Conservation (phyloP, 805 yeast species). For the Candida ascalaphidarum region DNA sequence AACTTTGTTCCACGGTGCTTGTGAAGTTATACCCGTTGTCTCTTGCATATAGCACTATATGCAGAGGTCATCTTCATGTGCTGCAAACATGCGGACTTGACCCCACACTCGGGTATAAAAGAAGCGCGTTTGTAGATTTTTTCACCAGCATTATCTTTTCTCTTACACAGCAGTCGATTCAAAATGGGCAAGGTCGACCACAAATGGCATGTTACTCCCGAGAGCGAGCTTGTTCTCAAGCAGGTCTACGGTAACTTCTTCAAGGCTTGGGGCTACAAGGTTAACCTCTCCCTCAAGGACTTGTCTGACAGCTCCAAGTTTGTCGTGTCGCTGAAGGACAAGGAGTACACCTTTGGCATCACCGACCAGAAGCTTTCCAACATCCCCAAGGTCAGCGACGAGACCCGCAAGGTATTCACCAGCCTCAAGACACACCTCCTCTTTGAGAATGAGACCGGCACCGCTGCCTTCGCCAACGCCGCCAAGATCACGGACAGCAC, state of each 20-base stretch:
- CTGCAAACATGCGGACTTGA: too few relatives aligned
- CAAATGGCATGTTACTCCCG: too few relatives aligned
- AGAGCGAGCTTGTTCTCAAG: slow-evolving; percentile 57
- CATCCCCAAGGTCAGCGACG: slow-evolving; percentile 3
- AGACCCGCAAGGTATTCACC: too few relatives aligned
- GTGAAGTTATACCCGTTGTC: too few relatives aligned
- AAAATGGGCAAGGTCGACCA: too few relatives aligned
- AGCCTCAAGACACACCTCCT: slow-evolving; percentile 5
- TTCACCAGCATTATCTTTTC: too few relatives aligned
- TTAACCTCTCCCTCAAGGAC: slow-evolving; percentile 5
- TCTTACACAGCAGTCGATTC: too few relatives aligned
- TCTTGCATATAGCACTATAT: too few relatives aligned
- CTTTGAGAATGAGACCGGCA: slow-evolving; percentile 4
- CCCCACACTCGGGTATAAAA: too few relatives aligned
- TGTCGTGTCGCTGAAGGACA: slow-evolving; percentile 5
- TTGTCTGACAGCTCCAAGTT: slow-evolving; percentile 4
- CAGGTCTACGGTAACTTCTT: slow-evolving; percentile 64
- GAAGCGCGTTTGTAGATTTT: too few relatives aligned
- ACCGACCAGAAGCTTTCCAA: slow-evolving; percentile 5
- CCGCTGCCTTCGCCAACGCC: neutral
- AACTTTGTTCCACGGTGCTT: too few relatives aligned
- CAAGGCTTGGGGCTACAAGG: slow-evolving; percentile 22
- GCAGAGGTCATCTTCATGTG: too few relatives aligned
- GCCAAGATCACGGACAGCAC: slow-evolving; percentile 1
- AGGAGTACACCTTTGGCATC: slow-evolving; percentile 5